Evolutionary conservation across 2,329 filamentous ascomycete genomes (phyloP).

Genomic region (Monascus ruber): DNA sequence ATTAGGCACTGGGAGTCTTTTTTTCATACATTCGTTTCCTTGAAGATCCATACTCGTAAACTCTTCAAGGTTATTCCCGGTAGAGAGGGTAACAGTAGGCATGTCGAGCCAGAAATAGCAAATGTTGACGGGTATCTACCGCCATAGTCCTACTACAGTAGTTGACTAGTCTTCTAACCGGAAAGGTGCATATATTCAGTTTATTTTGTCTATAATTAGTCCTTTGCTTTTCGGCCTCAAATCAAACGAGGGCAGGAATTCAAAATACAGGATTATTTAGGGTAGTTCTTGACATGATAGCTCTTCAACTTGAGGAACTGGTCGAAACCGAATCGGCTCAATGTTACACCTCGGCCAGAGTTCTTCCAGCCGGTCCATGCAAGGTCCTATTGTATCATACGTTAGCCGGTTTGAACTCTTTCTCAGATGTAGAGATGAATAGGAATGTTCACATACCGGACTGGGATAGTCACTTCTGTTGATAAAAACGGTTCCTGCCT

Average conservation of each 20-base stretch:
- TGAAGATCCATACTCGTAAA: too few species aligned
- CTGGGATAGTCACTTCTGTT: conserved; percentile 89
- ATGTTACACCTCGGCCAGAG: conserved; percentile 79
- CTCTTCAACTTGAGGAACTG: conserved; percentile 96
- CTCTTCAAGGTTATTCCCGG: too few species aligned
- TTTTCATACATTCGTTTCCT: too few species aligned
- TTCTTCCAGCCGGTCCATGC: conserved; percentile 99
- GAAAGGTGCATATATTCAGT: too few species aligned
- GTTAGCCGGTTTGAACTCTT: neutral
- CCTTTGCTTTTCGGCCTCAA: too few species aligned
- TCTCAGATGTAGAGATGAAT: neutral
- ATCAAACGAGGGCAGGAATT: neutral
- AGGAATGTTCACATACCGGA: conserved; percentile 53
- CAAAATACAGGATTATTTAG: conserved; percentile 54
- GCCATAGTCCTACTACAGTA: too few species aligned
- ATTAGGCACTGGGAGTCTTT: too few species aligned
- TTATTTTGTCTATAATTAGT: too few species aligned
- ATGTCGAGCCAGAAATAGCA: too few species aligned
- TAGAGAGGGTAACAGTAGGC: too few species aligned
- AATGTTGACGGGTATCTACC: too few species aligned
- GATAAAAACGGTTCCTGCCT: conserved; percentile 92
- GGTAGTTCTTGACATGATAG: conserved; percentile 78
- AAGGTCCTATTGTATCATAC: conserved; percentile 52
- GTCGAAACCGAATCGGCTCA: conserved; percentile 85
- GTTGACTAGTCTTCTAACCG: too few species aligned